Conservation (phyloP, 352 stramenopile genomes). For the Phytophthora sp. region DNA sequence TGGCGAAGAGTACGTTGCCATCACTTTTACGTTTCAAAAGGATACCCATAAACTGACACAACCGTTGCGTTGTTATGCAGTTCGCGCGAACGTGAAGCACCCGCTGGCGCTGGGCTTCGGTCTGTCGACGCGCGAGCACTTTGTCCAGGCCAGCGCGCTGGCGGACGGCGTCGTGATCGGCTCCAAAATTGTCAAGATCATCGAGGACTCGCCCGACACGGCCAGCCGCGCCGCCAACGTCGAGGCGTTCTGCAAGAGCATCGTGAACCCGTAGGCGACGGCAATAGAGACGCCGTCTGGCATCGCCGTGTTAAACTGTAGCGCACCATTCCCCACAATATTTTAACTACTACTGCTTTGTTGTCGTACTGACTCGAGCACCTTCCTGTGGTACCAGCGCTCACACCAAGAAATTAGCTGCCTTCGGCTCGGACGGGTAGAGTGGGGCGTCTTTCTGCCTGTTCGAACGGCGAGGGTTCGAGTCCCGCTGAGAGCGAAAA, state of each 20-base stretch:
- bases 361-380: neutral
- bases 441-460: neutral
- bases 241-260: slow-evolving; percentile 80
- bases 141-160: slow-evolving; percentile 90
- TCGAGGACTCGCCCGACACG: slow-evolving; percentile 70
- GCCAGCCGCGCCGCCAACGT: slow-evolving; percentile 70
- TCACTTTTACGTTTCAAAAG: too few relatives aligned
- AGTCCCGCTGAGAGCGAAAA: slow-evolving; percentile 41
- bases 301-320: neutral
- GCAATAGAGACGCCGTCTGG: neutral
- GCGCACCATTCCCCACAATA: neutral
- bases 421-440: slow-evolving; percentile 29
- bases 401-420: too few relatives aligned
- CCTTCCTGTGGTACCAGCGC: too few relatives aligned
- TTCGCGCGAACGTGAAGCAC: slow-evolving; percentile 82
- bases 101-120: slow-evolving; percentile 98
- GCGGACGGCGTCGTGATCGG: slow-evolving; percentile 92
- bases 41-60: too few relatives aligned
- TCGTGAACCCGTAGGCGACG: slow-evolving; percentile 50
- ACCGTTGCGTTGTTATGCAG: too few relatives aligned
- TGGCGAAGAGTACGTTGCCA: slow-evolving; percentile 77
- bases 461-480: slow-evolving; percentile 55
- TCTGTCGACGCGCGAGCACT: slow-evolving; percentile 94
- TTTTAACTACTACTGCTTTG: slow-evolving; percentile 19
- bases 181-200: slow-evolving; percentile 89